Base-by-base conservation (phyloP, 1,284 basidiomycete genomes). In the Chalciporus sp. region DNA sequence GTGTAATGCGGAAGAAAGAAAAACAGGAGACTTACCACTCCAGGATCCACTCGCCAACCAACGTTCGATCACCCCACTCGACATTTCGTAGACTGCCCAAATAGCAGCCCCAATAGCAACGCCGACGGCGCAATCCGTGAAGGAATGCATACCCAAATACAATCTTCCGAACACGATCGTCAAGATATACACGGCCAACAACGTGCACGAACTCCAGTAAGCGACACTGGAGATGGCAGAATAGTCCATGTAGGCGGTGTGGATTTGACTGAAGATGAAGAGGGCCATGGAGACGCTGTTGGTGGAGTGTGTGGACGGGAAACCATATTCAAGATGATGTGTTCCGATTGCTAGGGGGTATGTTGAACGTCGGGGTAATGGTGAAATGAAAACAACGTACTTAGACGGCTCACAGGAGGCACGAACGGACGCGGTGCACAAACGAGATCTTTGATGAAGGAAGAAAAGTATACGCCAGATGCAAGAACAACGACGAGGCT, bases 301-400 rank as follows among this genome's bases (percentile, higher is more conserved):
- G 1, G 95, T 94, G 2, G 94, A 92, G 68, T 99, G 96, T 0
- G 95, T 98, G 0, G 95, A 98, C 0, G 95, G 95, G 68, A 98
- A 98, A 16, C 96, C 95, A 67, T 94, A 95, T 73, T 94, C 92
- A 3, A 92, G 79, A 61, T 94, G 91, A 65, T 94, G 92, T 0
- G 81, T 85, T 37, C 91, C 90, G 60, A 94, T 90, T 3, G 88
- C 92, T 94, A 61, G 4, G 31, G 45, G 26, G 35, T 44, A 11
- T 35, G 33, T 54, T 26, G 28, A 26, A 19, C 29, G 4, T 40
- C 6, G n/a, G 7, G n/a, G 33, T 2, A n/a, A 40, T 16, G n/a
- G 16, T 12, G 23, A 14, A 43, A 51, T 7, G 2, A 17, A 8
- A 12, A 26, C 10, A 4, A 78, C 86, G 57, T 65, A 92, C 89